Evolutionary conservation across 2,329 filamentous ascomycete species (phyloP).

Genomic region (Fusarium sp.): DNA sequence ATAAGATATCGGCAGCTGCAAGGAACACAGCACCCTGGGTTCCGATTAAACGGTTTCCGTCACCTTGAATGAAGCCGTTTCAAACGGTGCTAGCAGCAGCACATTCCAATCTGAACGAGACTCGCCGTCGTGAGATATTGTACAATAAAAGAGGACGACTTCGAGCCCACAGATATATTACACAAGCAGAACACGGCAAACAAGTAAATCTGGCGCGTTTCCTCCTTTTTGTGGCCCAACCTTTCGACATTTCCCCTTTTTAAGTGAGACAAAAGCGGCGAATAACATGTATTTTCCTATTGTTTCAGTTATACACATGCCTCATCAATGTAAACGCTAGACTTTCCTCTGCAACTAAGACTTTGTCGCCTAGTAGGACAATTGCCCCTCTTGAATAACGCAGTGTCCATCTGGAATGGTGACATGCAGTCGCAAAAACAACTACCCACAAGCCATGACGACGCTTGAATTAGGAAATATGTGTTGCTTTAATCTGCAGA

Average conservation of each 20-base stretch:
- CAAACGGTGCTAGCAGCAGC: slow-evolving; percentile 11
- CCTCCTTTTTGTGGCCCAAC: background rate
- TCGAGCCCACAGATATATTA: background rate
- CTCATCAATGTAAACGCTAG: background rate
- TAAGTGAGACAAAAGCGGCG: slow-evolving; percentile 8
- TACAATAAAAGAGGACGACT: background rate
- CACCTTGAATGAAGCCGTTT: background rate
- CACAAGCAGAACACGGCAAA: background rate
- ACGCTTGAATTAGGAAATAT: slow-evolving; percentile 52
- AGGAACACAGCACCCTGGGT: slow-evolving; percentile 18
- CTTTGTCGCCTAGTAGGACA: slow-evolving; percentile 9
- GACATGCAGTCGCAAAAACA: slow-evolving; percentile 51
- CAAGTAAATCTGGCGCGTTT: background rate
- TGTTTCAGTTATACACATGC: slow-evolving; percentile 29
- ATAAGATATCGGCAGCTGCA: slow-evolving; percentile 25
- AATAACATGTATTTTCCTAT: slow-evolving; percentile 1
- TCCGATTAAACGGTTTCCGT: slow-evolving; percentile 13
- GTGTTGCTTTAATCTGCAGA: slow-evolving; percentile 52
- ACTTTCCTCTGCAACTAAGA: slow-evolving; percentile 21
- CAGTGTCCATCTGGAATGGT: slow-evolving; percentile 34
- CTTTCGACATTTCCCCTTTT: background rate
- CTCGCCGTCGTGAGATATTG: background rate
- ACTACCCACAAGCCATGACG: slow-evolving; percentile 45
- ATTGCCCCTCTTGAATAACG: background rate
- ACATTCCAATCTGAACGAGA: slow-evolving; percentile 3